Percentiles rank a stretch among this genome's conserved stretches.
phyloP scores from a whole-genome alignment of 768 basidiomycete genomes.

The Rhodotorula babjevae region DNA sequence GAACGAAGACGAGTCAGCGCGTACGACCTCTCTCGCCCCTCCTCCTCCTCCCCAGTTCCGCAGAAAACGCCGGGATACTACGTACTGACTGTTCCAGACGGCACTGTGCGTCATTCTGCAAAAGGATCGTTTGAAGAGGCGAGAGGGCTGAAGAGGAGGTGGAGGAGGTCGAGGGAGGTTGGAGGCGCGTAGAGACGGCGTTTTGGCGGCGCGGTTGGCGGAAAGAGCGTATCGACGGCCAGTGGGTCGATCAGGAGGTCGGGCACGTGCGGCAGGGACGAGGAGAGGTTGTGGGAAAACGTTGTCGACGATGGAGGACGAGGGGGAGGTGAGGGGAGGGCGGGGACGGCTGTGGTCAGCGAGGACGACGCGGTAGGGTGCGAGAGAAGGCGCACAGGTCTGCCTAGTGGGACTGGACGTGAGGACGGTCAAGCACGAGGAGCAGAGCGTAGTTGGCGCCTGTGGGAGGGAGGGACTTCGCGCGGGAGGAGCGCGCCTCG shows the following conservation, averaged over 20 bases:
- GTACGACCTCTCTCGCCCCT: too few species aligned
- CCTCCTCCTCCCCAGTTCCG: too few species aligned
- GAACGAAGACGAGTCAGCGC: too few species aligned
- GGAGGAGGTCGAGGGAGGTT: not conserved
- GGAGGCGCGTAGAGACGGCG: too few species aligned
- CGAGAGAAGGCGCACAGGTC: not conserved
- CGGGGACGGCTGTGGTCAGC: not conserved
- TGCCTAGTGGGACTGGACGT: not conserved
- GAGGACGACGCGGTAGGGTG: not conserved
- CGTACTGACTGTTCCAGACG: conserved; percentile 40
- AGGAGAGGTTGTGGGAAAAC: not conserved
- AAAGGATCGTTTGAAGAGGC: not conserved
- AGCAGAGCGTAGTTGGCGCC: not conserved
- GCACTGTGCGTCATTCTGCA: conserved; percentile 43
- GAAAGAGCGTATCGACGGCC: too few species aligned
- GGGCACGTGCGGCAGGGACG: too few species aligned
- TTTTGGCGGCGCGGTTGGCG: too few species aligned
- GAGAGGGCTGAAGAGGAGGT: not conserved
- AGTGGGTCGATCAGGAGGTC: too few species aligned
- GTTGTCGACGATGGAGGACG: not conserved
- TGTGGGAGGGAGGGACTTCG: too few species aligned
- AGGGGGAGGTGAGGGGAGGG: too few species aligned
- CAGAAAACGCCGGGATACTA: too few species aligned
- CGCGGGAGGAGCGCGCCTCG: not conserved
- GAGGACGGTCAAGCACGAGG: not conserved